Conservation (phyloP, 495 filamentous ascomycete genomes). For the Hypoxylon perforatum region DNA sequence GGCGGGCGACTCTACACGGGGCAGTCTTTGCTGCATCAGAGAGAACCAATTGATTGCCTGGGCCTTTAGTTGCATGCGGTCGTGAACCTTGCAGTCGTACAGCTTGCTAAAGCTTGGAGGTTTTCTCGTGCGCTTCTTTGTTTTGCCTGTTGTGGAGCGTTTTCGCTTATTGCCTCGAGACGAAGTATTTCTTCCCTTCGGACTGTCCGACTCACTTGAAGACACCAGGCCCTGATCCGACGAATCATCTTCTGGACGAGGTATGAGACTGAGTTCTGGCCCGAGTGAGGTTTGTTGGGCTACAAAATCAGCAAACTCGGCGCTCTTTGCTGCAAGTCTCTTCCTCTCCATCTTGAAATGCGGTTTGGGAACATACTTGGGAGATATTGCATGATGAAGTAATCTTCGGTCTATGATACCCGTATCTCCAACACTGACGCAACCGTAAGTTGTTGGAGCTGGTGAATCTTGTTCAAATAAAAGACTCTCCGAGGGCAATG, state of each 20-base stretch:
- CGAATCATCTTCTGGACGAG: slow-evolving; percentile 30
- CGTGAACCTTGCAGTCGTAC: slow-evolving; percentile 34
- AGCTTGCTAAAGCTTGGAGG: slow-evolving; percentile 18
- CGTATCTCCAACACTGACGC: slow-evolving; percentile 15
- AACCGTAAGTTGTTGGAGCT: background rate
- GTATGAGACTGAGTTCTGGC: slow-evolving; percentile 9
- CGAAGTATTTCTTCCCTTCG: background rate
- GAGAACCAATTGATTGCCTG: slow-evolving; percentile 26
- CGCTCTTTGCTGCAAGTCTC: slow-evolving; percentile 25
- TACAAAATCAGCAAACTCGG: slow-evolving; percentile 32
- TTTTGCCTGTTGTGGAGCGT: background rate
- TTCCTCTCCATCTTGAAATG: slow-evolving; percentile 39
- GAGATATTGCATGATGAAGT: slow-evolving; percentile 23
- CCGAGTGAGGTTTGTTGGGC: slow-evolving; percentile 2
- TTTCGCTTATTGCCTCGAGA: slow-evolving; percentile 22
- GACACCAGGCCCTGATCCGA: slow-evolving; percentile 33
- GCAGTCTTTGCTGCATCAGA: slow-evolving; percentile 28
- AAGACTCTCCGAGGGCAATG: slow-evolving; percentile 11
- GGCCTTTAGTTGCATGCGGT: slow-evolving; percentile 19
- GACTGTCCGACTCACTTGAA: background rate
- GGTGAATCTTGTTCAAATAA: slow-evolving; percentile 15
- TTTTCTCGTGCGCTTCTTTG: slow-evolving; percentile 23
- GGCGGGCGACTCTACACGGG: slow-evolving; percentile 25
- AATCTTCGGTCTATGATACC: slow-evolving; percentile 30
- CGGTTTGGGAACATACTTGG: slow-evolving; percentile 31